phyloP scores from a whole-genome alignment of 768 basidiomycete species.

The Termitomyces sp. region DNA sequence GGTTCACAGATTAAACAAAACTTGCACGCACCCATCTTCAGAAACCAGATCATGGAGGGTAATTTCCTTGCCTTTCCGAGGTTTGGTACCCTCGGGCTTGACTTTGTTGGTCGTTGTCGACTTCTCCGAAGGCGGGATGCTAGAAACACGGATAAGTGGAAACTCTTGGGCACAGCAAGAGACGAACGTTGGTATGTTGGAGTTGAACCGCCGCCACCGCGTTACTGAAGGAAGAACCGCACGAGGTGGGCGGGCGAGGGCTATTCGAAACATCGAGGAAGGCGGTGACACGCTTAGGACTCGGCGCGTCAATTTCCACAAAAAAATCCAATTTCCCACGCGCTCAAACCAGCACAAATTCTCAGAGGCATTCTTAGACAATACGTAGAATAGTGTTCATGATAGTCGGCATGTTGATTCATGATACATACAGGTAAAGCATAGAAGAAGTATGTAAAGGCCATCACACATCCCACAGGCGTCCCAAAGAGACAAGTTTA shows the following conservation, averaged over 20 bases:
- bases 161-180: neutral
- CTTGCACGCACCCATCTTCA: conserved; percentile 5
- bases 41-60: neutral
- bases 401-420: conserved; percentile 13
- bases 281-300: neutral
- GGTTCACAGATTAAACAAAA: neutral
- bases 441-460: conserved; percentile 12
- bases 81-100: neutral
- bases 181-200: conserved; percentile 5
- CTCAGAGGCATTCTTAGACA: neutral
- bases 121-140: neutral
- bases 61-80: neutral
- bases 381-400: conserved; percentile 3
- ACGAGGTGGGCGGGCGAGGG: conserved; percentile 13
- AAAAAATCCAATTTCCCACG: conserved; percentile 14
- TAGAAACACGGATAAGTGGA: neutral
- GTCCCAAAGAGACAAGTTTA: conserved; percentile 31
- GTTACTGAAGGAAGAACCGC: conserved; percentile 10
- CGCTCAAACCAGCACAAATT: neutral
- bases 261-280: conserved; percentile 13
- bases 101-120: neutral
- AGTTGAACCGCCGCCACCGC: conserved; percentile 12
- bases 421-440: conserved; percentile 14
- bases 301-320: conserved; percentile 4
- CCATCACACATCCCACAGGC: conserved; percentile 7